Percentiles rank a stretch among this genome's conserved stretches.
Conservation (phyloP, 768 basidiomycete species). For the Rhizopogon vulgaris region DNA sequence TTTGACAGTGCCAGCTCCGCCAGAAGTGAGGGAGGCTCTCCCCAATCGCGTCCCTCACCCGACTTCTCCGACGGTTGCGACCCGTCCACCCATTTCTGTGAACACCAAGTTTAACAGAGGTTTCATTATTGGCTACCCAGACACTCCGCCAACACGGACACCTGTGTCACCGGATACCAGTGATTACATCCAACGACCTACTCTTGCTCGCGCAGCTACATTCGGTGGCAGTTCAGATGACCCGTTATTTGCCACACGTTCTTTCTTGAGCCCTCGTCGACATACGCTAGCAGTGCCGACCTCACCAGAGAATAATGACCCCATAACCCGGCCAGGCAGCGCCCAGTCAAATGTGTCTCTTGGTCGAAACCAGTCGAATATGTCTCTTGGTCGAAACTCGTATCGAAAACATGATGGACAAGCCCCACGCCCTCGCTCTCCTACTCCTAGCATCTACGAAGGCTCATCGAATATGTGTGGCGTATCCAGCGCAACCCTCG, state of each 20-base stretch:
- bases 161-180: neutral
- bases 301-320: slow-evolving; percentile 3
- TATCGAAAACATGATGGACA: slow-evolving; percentile 13
- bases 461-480: slow-evolving; percentile 3
- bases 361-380: slow-evolving; percentile 8
- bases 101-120: neutral
- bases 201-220: slow-evolving; percentile 6
- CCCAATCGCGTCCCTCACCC: neutral
- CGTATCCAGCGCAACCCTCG: slow-evolving; percentile 5
- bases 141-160: neutral
- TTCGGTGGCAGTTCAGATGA: slow-evolving; percentile 8
- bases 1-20: neutral
- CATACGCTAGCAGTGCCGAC: slow-evolving; percentile 7
- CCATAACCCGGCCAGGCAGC: slow-evolving; percentile 2
- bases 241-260: neutral
- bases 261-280: slow-evolving; percentile 3
- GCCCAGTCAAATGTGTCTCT: slow-evolving; percentile 5
- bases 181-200: neutral
- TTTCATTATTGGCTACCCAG: neutral
- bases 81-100: slow-evolving; percentile 1
- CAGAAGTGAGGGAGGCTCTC: neutral
- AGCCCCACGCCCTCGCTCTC: slow-evolving; percentile 10
- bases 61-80: neutral
- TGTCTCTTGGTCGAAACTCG: slow-evolving; percentile 7
- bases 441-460: slow-evolving; percentile 8